These are phyloP conservation scores for Termitomyces sp. DNA, from an alignment of 768 basidiomycete genomes.

Conservation along the genomic window DNA sequence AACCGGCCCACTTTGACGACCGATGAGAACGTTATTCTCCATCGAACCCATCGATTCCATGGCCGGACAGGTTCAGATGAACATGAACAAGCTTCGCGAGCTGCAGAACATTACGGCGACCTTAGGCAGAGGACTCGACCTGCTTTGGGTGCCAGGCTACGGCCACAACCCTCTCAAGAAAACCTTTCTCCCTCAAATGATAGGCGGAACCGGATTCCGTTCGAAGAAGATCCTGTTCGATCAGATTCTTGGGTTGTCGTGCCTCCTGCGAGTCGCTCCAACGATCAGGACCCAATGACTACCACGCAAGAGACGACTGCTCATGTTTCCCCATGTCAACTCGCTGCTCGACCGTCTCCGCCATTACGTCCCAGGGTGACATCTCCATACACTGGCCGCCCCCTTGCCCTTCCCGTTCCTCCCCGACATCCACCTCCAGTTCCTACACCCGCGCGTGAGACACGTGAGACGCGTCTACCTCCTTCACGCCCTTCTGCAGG, in stretches of 20 bases:
- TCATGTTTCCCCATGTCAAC: slow-evolving; percentile 12
- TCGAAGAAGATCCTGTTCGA: slow-evolving; percentile 20
- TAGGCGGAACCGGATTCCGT: slow-evolving; percentile 18
- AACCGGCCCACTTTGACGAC: slow-evolving; percentile 31
- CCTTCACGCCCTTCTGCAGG: slow-evolving; percentile 28
- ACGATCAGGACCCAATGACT: slow-evolving; percentile 24
- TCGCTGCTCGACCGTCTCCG: slow-evolving; percentile 24
- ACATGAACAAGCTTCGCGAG: slow-evolving; percentile 35
- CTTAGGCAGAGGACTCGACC: slow-evolving; percentile 24
- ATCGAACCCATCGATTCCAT: slow-evolving; percentile 29
- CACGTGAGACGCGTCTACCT: slow-evolving; percentile 30
- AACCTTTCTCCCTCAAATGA: slow-evolving; percentile 18
- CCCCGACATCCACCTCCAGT: slow-evolving; percentile 36
- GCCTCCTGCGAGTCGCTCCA: slow-evolving; percentile 21
- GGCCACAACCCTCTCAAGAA: slow-evolving; percentile 27
- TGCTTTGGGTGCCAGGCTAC: slow-evolving; percentile 20
- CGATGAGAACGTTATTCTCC: slow-evolving; percentile 32
- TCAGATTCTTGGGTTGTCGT: slow-evolving; percentile 24
- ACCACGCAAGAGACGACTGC: slow-evolving; percentile 17
- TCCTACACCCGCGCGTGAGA: slow-evolving; percentile 22
- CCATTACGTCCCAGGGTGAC: slow-evolving; percentile 23
- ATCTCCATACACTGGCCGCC: slow-evolving; percentile 27
- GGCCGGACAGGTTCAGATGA: slow-evolving; percentile 49
- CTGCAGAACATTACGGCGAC: slow-evolving; percentile 31
- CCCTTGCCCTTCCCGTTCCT: slow-evolving; percentile 27